Evolutionary conservation across 441 rosid species (phyloP).

Genomic region (Croton laevigatus): DNA sequence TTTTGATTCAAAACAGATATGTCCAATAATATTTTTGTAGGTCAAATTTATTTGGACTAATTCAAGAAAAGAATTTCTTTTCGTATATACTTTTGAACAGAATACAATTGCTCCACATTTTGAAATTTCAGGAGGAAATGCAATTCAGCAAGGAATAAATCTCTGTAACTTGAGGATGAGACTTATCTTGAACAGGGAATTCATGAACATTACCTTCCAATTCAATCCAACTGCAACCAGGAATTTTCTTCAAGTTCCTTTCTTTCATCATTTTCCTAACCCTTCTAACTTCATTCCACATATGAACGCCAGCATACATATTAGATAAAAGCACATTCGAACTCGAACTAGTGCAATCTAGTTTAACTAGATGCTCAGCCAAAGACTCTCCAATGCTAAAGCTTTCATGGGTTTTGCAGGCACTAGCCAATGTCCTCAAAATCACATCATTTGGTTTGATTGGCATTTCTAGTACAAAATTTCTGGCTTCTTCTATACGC

Average conservation of each 20-base stretch:
- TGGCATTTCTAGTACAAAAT: conserved; percentile 52
- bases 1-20: too few species aligned
- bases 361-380: conserved; percentile 50
- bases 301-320: conserved; percentile 53
- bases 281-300: conserved; percentile 51
- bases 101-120: too few species aligned
- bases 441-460: conserved; percentile 59
- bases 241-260: conserved; percentile 42
- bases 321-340: conserved; percentile 56
- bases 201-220: conserved; percentile 65
- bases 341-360: conserved; percentile 54
- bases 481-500: conserved; percentile 47
- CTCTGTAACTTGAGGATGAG: conserved; percentile 41
- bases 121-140: conserved; percentile 18
- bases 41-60: too few species aligned
- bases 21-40: too few species aligned
- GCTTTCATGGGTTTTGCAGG: conserved; percentile 50
- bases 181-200: conserved; percentile 53
- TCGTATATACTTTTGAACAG: too few species aligned
- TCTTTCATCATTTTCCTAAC: conserved; percentile 52
- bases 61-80: too few species aligned
- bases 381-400: conserved; percentile 40
- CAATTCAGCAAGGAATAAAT: conserved; percentile 41
- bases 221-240: conserved; percentile 54
- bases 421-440: conserved; percentile 68